phyloP scores from a whole-genome alignment of 2,329 filamentous ascomycete species.

The Curvularia verruculosa region DNA sequence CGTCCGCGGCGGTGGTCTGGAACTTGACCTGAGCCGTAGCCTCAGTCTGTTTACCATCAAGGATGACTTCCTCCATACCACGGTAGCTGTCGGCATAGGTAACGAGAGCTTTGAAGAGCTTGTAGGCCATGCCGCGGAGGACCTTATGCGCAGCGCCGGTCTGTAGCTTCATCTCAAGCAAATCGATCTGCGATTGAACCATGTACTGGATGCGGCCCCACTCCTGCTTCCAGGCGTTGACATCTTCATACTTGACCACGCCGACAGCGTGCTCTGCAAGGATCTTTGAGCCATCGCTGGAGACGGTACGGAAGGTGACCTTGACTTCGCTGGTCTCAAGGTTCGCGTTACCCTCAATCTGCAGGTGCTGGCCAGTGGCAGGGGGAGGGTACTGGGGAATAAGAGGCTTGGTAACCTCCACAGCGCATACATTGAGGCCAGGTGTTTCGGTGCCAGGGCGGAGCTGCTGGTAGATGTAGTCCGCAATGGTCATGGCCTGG shows the following conservation, averaged over 20 bases:
- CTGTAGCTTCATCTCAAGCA: constrained; percentile 70
- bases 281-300: constrained; percentile 62
- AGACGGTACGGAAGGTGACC: constrained; percentile 63
- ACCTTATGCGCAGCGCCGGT: constrained; percentile 73
- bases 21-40: constrained; percentile 62
- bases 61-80: constrained; percentile 64
- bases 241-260: constrained; percentile 66
- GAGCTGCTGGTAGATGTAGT: constrained; percentile 70
- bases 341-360: constrained; percentile 66
- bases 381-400: constrained; percentile 62
- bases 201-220: constrained; percentile 70
- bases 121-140: constrained; percentile 78
- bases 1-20: constrained; percentile 59
- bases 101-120: constrained; percentile 67
- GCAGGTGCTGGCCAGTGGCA: constrained; percentile 63
- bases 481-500: constrained; percentile 68
- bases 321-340: constrained; percentile 61
- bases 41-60: constrained; percentile 62
- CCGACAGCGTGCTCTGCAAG: constrained; percentile 67
- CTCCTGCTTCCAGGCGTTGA: constrained; percentile 66
- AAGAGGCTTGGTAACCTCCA: constrained; percentile 73
- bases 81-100: constrained; percentile 63
- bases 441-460: constrained; percentile 62
- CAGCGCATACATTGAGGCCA: constrained; percentile 68
- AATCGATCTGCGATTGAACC: constrained; percentile 62